Conservation (phyloP, 2,329 filamentous ascomycete genomes). For the Ophiocordyceps camponoti-leonardi region DNA sequence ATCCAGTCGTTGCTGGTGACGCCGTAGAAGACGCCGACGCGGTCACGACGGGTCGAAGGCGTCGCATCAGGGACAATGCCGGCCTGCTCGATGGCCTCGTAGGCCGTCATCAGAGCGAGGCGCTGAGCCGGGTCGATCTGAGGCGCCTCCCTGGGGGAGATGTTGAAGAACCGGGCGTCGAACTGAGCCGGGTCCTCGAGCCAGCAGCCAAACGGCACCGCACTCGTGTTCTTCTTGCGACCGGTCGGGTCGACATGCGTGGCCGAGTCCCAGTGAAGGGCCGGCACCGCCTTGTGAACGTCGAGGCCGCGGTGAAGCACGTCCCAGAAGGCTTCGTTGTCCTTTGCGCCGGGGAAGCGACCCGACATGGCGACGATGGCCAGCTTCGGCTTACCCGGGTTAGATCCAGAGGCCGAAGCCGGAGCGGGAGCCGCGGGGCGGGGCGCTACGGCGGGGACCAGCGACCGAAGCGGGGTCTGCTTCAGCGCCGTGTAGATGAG, state of each 20-base stretch:
- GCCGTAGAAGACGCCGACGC: constrained; percentile 59
- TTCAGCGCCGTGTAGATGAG: constrained; percentile 3
- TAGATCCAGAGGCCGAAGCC: neutral
- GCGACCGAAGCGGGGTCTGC: constrained; percentile 1
- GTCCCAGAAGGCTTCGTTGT: constrained; percentile 45
- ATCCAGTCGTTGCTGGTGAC: constrained; percentile 63
- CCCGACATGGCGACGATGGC: constrained; percentile 52
- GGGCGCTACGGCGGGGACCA: constrained; percentile 18
- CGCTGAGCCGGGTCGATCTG: constrained; percentile 48
- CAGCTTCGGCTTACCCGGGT: constrained; percentile 1
- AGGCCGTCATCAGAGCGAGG: constrained; percentile 45
- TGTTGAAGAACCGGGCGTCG: constrained; percentile 55
- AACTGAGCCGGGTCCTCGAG: constrained; percentile 50
- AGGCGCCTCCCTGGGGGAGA: constrained; percentile 48
- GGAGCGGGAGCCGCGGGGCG: neutral
- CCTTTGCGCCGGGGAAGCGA: constrained; percentile 42
- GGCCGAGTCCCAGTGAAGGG: constrained; percentile 43
- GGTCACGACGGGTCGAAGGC: constrained; percentile 41
- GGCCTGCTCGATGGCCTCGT: constrained; percentile 51
- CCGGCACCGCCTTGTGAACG: constrained; percentile 38
- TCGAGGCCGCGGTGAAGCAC: constrained; percentile 47
- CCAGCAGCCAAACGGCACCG: constrained; percentile 20
- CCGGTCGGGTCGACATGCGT: constrained; percentile 44
- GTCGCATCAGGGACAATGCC: constrained; percentile 47
- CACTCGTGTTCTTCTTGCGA: constrained; percentile 42